Evolutionary conservation across 495 filamentous ascomycete genomes (phyloP).

Genomic region (Neurospora sp.): DNA sequence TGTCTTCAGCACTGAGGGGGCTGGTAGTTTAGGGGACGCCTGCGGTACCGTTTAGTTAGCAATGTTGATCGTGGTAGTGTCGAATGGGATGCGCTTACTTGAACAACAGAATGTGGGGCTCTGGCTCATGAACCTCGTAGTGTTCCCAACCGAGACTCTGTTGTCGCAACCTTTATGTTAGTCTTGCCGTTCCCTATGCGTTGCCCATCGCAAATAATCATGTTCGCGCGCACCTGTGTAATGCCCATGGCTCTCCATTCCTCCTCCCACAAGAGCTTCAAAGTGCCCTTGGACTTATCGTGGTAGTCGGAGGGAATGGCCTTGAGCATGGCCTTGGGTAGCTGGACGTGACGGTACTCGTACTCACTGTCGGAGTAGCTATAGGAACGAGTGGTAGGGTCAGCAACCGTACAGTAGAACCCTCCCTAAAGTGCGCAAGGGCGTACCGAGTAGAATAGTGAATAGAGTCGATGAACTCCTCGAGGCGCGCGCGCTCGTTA

Average conservation of each 20-base stretch:
- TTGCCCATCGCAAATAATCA: not conserved
- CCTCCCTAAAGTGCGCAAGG: not conserved
- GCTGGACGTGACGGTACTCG: constrained; percentile 93
- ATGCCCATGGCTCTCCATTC: constrained; percentile 96
- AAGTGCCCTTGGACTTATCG: constrained; percentile 75
- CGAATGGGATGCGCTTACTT: constrained; percentile 56
- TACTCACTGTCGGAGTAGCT: constrained; percentile 84
- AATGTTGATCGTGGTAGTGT: not conserved
- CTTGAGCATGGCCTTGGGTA: constrained; percentile 97
- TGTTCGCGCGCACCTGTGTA: constrained; percentile 58
- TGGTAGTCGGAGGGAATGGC: constrained; percentile 94
- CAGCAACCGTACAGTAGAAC: not conserved
- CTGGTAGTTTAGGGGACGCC: constrained; percentile 80
- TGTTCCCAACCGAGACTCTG: constrained; percentile 98
- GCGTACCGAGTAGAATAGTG: constrained; percentile 88
- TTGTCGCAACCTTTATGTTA: constrained; percentile 1
- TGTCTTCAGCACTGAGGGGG: constrained; percentile 43
- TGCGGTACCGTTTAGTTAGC: constrained; percentile 19
- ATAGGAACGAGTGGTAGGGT: not conserved
- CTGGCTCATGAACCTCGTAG: constrained; percentile 97
- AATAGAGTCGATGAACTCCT: constrained; percentile 85
- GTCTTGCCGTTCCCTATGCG: not conserved
- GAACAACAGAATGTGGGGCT: constrained; percentile 96
- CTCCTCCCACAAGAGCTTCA: constrained; percentile 96
- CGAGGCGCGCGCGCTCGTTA: constrained; percentile 65